Evolutionary conservation across 2,329 filamentous ascomycete genomes (phyloP).

Genomic region (Immersiporthe knoxdaviesiana): DNA sequence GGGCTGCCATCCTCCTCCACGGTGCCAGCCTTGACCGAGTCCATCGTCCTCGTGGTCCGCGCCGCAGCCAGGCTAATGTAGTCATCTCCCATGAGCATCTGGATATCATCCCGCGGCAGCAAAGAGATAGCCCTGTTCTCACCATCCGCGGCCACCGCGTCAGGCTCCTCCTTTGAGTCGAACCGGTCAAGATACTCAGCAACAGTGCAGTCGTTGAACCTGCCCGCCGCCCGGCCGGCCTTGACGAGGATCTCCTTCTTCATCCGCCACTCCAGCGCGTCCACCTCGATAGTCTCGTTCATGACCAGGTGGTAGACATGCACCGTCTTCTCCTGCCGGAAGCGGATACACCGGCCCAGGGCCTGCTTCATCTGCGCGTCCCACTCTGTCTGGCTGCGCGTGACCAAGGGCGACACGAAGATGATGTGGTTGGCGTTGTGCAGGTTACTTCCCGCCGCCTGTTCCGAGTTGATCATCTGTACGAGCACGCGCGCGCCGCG

Average conservation of each 20-base stretch:
- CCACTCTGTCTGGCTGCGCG: slow-evolving; percentile 39
- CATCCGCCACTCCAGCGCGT: slow-evolving; percentile 37
- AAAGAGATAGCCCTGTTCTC: slow-evolving; percentile 12
- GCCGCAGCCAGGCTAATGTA: slow-evolving; percentile 18
- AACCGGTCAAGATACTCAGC: slow-evolving; percentile 23
- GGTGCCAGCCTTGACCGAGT: slow-evolving; percentile 2
- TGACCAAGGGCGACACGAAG: slow-evolving; percentile 43
- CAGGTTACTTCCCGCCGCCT: slow-evolving; percentile 47
- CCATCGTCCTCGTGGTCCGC: slow-evolving; percentile 12
- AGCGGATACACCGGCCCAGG: slow-evolving; percentile 43
- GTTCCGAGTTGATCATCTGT: slow-evolving; percentile 43
- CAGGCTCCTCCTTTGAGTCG: not conserved
- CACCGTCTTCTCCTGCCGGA: slow-evolving; percentile 45
- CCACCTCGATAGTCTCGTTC: slow-evolving; percentile 45
- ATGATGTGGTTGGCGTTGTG: slow-evolving; percentile 48
- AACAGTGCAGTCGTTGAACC: slow-evolving; percentile 17
- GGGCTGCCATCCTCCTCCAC: not conserved
- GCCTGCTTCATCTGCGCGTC: slow-evolving; percentile 45
- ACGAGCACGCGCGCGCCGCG: slow-evolving; percentile 39
- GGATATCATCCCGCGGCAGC: slow-evolving; percentile 24
- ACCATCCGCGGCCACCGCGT: not conserved
- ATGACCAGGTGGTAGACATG: slow-evolving; percentile 46
- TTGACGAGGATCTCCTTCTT: slow-evolving; percentile 25
- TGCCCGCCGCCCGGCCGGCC: slow-evolving; percentile 11
- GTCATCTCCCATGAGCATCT: slow-evolving; percentile 28